A percentile compares a stretch with the other conserved stretches of the same genome.
phyloP scores from a whole-genome alignment of 108 stramenopile genomes.

The Pseudonitzschia multiseries region DNA sequence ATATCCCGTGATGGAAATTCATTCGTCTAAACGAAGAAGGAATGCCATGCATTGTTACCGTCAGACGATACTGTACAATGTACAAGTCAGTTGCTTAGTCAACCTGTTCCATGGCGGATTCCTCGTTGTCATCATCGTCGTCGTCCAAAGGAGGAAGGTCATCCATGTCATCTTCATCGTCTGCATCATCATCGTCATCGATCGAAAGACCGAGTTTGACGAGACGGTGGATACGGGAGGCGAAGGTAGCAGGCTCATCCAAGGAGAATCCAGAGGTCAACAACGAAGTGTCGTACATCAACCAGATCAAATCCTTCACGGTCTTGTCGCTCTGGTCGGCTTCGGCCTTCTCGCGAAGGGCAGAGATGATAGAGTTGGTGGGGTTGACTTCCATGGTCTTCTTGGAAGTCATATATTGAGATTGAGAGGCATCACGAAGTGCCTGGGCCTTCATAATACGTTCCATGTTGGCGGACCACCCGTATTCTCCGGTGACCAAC shows the following conservation, averaged over 20 bases:
- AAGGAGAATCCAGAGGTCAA: constrained; percentile 98
- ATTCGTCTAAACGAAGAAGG: neutral
- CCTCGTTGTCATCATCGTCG: constrained; percentile 90
- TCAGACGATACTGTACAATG: neutral
- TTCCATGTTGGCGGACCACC: constrained; percentile 99
- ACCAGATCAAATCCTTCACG: constrained; percentile 99
- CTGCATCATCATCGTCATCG: constrained; percentile 96
- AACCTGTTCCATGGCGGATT: constrained; percentile 99
- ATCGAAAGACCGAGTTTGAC: constrained; percentile 99
- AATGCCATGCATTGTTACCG: neutral
- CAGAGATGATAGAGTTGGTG: constrained; percentile 96
- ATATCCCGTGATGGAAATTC: neutral
- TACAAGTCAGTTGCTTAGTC: constrained; percentile 62
- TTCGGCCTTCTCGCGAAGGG: constrained; percentile 98
- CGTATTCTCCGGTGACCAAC: constrained; percentile 99
- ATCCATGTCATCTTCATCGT: constrained; percentile 88
- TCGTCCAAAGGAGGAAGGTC: constrained; percentile 94
- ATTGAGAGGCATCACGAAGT: constrained; percentile 96
- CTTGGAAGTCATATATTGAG: constrained; percentile 99
- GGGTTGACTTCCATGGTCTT: constrained; percentile 99
- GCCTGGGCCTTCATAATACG: constrained; percentile 99
- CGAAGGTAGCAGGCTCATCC: constrained; percentile 99
- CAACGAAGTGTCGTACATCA: constrained; percentile 98
- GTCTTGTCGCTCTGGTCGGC: constrained; percentile 99
- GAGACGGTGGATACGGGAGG: constrained; percentile 98